Evolutionary conservation across 2,329 filamentous ascomycete genomes (phyloP).

Genomic region (Colletotrichum tamarilloi): DNA sequence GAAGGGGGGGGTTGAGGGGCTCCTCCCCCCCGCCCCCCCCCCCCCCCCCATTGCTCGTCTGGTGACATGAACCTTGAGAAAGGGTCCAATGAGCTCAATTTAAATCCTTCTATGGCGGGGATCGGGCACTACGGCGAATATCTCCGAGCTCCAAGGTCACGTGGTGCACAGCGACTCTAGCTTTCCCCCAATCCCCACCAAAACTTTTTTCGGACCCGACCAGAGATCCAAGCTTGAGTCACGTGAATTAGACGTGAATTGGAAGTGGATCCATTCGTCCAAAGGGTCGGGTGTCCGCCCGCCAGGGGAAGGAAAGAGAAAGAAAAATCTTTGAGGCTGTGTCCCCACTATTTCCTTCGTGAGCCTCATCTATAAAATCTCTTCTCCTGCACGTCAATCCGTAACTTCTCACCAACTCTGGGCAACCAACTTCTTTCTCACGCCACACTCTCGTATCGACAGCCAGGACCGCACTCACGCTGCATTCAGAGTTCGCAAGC

Average conservation of each 20-base stretch:
- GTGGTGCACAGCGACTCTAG: not conserved
- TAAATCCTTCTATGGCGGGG: slow-evolving; percentile 3
- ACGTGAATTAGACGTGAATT: not conserved
- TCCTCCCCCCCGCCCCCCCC: not conserved
- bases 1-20: too few relatives aligned
- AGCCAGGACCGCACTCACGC: not conserved
- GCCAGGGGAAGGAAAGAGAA: not conserved
- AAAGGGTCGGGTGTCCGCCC: not conserved
- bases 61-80: slow-evolving; percentile 29
- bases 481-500: not conserved
- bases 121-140: slow-evolving; percentile 22
- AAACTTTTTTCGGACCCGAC: not conserved
- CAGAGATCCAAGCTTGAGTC: not conserved
- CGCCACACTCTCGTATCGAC: not conserved
- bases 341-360: slow-evolving; percentile 25
- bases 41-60: not conserved
- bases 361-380: slow-evolving; percentile 33
- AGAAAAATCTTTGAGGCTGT: slow-evolving; percentile 27
- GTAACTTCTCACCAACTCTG: not conserved
- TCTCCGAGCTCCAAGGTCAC: slow-evolving; percentile 11
- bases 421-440: not conserved
- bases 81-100: slow-evolving; percentile 14
- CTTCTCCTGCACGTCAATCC: slow-evolving; percentile 4
- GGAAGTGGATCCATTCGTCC: not conserved
- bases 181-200: not conserved